Evolutionary conservation across 495 filamentous ascomycete genomes (phyloP), one percentile per base, ranked within the genome.

Genomic region (Neurospora discreta): DNA sequence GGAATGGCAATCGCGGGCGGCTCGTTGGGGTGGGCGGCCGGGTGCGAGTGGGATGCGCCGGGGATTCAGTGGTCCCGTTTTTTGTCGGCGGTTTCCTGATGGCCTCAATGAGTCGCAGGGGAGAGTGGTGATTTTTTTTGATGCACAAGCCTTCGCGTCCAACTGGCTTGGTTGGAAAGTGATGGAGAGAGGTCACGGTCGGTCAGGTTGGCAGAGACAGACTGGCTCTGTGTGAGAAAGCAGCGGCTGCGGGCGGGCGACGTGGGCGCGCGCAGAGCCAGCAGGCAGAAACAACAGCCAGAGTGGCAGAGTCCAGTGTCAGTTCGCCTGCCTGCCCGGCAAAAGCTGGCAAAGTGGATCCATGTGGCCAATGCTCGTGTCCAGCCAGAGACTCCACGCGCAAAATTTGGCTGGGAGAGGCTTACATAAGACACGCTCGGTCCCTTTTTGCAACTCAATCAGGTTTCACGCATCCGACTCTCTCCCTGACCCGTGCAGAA

Each of bases 101-200:
- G 82, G 80, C 73, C 77, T 81, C 77, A 82, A 86, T 86, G 82
- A 73, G 78, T 82, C 83, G 80, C 81, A 81, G 81, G 80, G 82
- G 76, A 82, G 82, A 82, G 78, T 80, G 82, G 83, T 80, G 84
- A 83, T 85, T 86, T 86, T 86, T 86, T 85, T 82, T 79, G 84
- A 85, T 85, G 83, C 83, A 82, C 80, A 77, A 81, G 80, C 84
- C 81, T 80, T 82, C 82, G 78, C 71, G 52, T 65, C 52, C 52
- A 65, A 65, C 52, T 65, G 52, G 52, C 52, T 65, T 65, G 52
- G 52, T 65, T 65, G 52, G 52, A 65, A 65, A 84, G 81, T 83
- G 83, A 84, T 83, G 84, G 82, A 84, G 82, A 84, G 83, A 82
- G 83, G 82, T 84, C 82, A 85, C 81, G 83, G 52, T 65, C 52